These are phyloP conservation scores for Adansonia grandidieri DNA, from an alignment of 441 rosid genomes.

Conservation along the genomic window DNA sequence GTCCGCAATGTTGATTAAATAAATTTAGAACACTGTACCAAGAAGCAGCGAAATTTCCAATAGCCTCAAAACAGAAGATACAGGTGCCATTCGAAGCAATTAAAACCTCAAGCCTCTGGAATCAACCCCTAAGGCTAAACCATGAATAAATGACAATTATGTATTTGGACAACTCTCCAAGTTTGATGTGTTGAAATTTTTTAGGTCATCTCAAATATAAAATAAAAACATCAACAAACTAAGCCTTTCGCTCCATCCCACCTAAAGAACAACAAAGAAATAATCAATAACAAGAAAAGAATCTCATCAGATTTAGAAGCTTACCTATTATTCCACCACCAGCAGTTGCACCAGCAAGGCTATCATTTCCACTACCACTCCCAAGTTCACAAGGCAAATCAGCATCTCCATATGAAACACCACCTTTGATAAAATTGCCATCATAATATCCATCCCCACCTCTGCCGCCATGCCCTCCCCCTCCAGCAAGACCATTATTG, in stretches of 20 bases:
- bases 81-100: background rate
- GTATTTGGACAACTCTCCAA: slow-evolving; percentile 9
- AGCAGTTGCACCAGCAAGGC: slow-evolving; percentile 66
- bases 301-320: slow-evolving; percentile 29
- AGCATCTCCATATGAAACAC: slow-evolving; percentile 74
- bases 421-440: slow-evolving; percentile 77
- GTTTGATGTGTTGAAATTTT: background rate
- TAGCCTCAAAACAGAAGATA: slow-evolving; percentile 16
- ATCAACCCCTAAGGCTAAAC: background rate
- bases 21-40: background rate
- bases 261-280: background rate
- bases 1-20: background rate
- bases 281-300: slow-evolving; percentile 4
- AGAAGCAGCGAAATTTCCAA: background rate
- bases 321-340: slow-evolving; percentile 96
- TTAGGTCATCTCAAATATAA: slow-evolving; percentile 18
- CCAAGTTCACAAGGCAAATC: slow-evolving; percentile 97
- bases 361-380: slow-evolving; percentile 89
- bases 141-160: background rate
- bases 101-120: background rate
- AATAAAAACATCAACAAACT: background rate
- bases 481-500: slow-evolving; percentile 78
- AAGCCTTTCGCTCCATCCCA: background rate
- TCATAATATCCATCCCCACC: slow-evolving; percentile 87
- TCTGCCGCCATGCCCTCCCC: slow-evolving; percentile 96